A percentile compares a stretch with the other conserved stretches of the same genome.
These are phyloP conservation scores for Yamadazyma diospyri DNA, from an alignment of 1,139 yeast species.

Conservation along the genomic window DNA sequence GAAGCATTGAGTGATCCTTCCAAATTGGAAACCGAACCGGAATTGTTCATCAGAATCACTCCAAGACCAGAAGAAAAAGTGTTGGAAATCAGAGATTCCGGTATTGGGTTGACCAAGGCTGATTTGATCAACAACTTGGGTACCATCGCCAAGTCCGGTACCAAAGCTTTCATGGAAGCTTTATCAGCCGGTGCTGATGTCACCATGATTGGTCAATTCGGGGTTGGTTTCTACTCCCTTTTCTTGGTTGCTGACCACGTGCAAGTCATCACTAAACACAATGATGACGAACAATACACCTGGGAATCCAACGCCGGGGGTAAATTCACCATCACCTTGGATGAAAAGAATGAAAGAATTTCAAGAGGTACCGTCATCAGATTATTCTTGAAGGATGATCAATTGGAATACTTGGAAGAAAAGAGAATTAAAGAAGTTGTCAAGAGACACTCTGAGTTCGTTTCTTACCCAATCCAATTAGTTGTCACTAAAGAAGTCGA, in stretches of 20 bases:
- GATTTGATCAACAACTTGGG: conserved; percentile 99
- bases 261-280: conserved; percentile 97
- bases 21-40: conserved; percentile 92
- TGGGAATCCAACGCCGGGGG: conserved; percentile 99
- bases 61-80: conserved; percentile 94
- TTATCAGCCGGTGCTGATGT: conserved; percentile 99
- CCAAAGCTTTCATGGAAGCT: conserved; percentile 99
- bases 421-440: conserved; percentile 99
- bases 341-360: conserved; percentile 78
- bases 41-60: conserved; percentile 93
- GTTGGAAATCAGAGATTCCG: conserved; percentile 97
- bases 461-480: conserved; percentile 97
- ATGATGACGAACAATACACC: conserved; percentile 98
- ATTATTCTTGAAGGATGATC: conserved; percentile 98
- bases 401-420: conserved; percentile 98
- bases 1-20: conserved; percentile 92
- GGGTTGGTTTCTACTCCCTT: conserved; percentile 99
- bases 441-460: conserved; percentile 99
- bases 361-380: conserved; percentile 96
- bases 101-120: conserved; percentile 99
- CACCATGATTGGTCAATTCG: conserved; percentile 99
- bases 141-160: conserved; percentile 99
- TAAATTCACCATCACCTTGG: conserved; percentile 93
- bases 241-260: conserved; percentile 99
- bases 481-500: conserved; percentile 98